Evolutionary conservation across 257 asterid genomes (phyloP), one percentile per base, ranked within the genome.

Genomic region (Solanum tarapatanum): DNA sequence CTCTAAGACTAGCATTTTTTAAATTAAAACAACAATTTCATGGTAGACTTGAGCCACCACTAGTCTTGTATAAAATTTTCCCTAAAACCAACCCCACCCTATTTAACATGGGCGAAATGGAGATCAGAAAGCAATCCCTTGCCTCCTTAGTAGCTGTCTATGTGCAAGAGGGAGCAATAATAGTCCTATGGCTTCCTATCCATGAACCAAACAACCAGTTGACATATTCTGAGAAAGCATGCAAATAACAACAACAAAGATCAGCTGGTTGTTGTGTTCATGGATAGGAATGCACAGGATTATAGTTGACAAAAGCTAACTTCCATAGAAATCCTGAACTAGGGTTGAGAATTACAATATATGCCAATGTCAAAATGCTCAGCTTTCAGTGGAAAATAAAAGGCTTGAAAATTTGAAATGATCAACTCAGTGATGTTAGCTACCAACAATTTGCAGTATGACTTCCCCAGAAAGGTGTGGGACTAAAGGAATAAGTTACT

Each of bases 401-500:
- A 79, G 51, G 39, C 26, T 28, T 48, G 68, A 28, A 11, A 48
- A 80, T 80, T 45, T 48, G 30, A 80, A 48, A 82, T 82, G 85
- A 82, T 48, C 41, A 48, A 48, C 43, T 17, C 30, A 17, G 19
- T 45, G 26, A 82, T 48, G 68, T 9, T 48, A 82, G 85, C 17
- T 17, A 48, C 41, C 28, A 79, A 82, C 41, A 48, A 28, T 48
- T 82, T 48, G 28, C 85, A 28, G 85, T 17, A 48, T 4, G 19
- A 30, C 6, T 82, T 36, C 9, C 3, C 85, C 85, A 26, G 69
- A 82, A 80, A 82, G 36, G 43, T 45, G 58, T 48, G n/a, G 26
- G 82, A 73, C 86, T 35, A 86, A 62, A 84, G 66, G 73, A 72
- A 89, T 43, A 51, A 86, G 87, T 43, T 45, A 87, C 91, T 79